A percentile compares a stretch with the other conserved stretches of the same genome.
phyloP scores from a whole-genome alignment of 1,284 basidiomycete genomes.

The Rugosomyces carneus region DNA sequence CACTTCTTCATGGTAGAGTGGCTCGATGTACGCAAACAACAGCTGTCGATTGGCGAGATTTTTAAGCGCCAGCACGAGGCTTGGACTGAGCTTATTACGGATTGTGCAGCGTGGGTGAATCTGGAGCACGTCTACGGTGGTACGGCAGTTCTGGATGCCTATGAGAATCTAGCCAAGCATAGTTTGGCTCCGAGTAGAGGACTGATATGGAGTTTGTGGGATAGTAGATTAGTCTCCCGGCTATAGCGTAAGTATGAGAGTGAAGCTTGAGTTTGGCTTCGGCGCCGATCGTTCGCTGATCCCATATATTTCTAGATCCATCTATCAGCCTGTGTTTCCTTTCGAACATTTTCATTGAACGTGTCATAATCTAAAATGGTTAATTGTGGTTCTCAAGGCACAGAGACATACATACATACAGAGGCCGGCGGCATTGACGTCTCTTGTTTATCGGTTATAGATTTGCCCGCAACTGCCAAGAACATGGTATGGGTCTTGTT shows the following conservation, averaged over 20 bases:
- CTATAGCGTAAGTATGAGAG: neutral
- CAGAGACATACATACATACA: neutral
- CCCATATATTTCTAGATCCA: neutral
- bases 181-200: conserved; percentile 50
- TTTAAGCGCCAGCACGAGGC: conserved; percentile 42
- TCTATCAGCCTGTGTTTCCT: neutral
- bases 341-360: neutral
- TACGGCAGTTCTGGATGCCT: conserved; percentile 39
- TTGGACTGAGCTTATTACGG: conserved; percentile 50
- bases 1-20: conserved; percentile 64
- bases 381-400: neutral
- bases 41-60: conserved; percentile 42
- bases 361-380: neutral
- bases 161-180: conserved; percentile 34
- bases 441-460: neutral
- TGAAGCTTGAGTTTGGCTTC: neutral
- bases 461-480: neutral
- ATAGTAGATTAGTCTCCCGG: conserved; percentile 16
- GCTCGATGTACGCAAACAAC: conserved; percentile 44
- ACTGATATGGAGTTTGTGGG: conserved; percentile 60
- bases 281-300: neutral
- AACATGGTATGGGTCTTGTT: neutral
- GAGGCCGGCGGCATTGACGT: neutral
- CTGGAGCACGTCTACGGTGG: conserved; percentile 42
- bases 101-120: conserved; percentile 48